Base-by-base conservation (phyloP, 768 basidiomycete genomes). In the Lentinula guzmanii region DNA sequence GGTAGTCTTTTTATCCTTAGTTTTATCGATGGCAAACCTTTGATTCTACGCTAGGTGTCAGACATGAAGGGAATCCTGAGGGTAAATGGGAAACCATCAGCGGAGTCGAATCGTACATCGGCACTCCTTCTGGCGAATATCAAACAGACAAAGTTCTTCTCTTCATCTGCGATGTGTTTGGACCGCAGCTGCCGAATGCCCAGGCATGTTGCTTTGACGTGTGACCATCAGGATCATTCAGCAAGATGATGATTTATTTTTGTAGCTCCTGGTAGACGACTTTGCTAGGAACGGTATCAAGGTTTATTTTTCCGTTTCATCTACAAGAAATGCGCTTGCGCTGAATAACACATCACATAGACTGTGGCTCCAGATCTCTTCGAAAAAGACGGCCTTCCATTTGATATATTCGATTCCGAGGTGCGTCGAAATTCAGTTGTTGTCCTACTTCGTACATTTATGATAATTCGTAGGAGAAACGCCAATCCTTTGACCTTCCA, bases 101-200 rank as follows among this genome's bases (percentile, higher is more conserved):
- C 33, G 79, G 77, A 10, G 64, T 77, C 35, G 64, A 72, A 33
- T 74, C 71, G 62, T 82, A 82, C 62, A 73, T 80, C 41, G 72
- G 73, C 7, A 76, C 76, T 3, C 79, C 79, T 18, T 63, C 68
- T 1, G 66, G 58, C 39, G 75, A 77, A 34, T 76, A 75, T 46
- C 55, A 70, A 37, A 76, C 75, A 68, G 71, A 74, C 59, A 76
- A 74, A 52, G 76, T 72, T 53, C 61, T 77, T 54, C 68, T 77
- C 18, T 77, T 75, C 70, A 66, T 81, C 37, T 65, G 74, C 52
- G 79, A 78, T 63, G 65, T 70, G 51, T 79, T 75, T 50, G 79
- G 78, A 34, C 64, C 75, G 43, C 66, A 69, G 2, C 65, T 77
- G 10, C 15, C 61, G 61, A 80, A 80, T 63, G 43, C 59, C 55